Base-by-base conservation (phyloP, 1,284 basidiomycete species). In the Ceratobasidium sp. region DNA sequence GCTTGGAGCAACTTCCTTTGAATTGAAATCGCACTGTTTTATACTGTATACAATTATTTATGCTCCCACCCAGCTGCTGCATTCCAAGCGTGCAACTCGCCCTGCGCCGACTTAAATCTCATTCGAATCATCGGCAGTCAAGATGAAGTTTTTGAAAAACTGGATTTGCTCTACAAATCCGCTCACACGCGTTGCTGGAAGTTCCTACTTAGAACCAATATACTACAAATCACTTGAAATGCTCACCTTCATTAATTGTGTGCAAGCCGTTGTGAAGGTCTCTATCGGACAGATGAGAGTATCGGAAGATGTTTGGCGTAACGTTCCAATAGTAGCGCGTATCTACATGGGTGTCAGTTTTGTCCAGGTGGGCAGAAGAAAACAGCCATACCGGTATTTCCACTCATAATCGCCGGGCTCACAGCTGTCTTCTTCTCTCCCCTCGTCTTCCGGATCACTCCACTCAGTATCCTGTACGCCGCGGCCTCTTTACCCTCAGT, bases 221-320 rank as follows among this genome's bases (percentile, higher is more conserved):
- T 4, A 33, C 33, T 83, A 78, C 54, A 28, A 20, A 62, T 3
- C 1, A n/a, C 5, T 7, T 42, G 20, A 17, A 62, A 33, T 40
- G 69, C 78, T 77, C 80, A 86, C 88, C 85, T 85, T 92, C 91
- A 79, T 92, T 89, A 54, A 92, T 89, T 0, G 93, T 93, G 83
- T 94, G 93, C 3, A 88, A 88, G 65, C 85, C 85, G 80, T 83
- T 80, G 17, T 80, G 65, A 38, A 73, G 33, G 40, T 81, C 79
- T 38, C 77, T 70, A 42, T 70, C 13, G 80, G 81, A 65, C 38
- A 81, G 68, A 26, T 85, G 83, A 20, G 80, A 85, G 82, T 89
- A 91, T 5, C 90, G 87, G 84, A 90, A 91, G 79, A 91, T 89
- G 79, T 89, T 85, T 44, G 81, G 79, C 1, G 89, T 87, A 15